A percentile compares a stretch with the other conserved stretches of the same genome.
Conservation (phyloP, 208 protist species). For the Leishmania arabica region DNA sequence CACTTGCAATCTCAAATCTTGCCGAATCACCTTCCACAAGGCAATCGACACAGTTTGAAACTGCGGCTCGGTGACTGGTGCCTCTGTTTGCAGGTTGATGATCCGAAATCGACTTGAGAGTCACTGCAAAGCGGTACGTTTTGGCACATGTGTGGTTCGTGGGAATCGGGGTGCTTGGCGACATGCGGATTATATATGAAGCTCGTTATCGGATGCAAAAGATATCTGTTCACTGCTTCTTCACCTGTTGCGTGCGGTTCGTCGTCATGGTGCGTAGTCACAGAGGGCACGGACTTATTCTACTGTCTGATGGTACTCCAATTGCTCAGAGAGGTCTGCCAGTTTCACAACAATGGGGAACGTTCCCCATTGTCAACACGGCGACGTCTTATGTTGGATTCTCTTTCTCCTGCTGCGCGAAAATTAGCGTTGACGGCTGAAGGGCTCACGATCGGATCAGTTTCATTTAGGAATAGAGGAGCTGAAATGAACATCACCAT, state of each 20-base stretch:
- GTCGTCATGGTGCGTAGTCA: not conserved
- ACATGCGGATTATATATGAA: not conserved
- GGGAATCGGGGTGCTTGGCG: not conserved
- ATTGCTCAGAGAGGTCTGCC: not conserved
- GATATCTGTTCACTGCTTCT: not conserved
- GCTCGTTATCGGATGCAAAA: not conserved
- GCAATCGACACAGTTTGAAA: not conserved
- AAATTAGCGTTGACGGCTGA: not conserved
- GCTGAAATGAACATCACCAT: not conserved
- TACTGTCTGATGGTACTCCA: not conserved
- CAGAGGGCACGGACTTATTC: not conserved
- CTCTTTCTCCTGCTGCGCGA: constrained; percentile 3
- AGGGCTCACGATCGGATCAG: not conserved
- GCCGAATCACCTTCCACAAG: not conserved
- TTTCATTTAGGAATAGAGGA: not conserved
- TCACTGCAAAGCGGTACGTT: not conserved
- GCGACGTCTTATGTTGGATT: constrained; percentile 1
- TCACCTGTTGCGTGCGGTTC: not conserved
- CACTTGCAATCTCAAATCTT: not conserved
- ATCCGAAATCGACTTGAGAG: not conserved
- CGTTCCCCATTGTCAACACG: not conserved
- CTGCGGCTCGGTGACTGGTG: not conserved
- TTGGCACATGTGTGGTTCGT: not conserved
- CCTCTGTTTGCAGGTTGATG: not conserved
- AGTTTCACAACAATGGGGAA: not conserved